Evolutionary conservation across 208 protist species (phyloP), one percentile per base, ranked within the genome.

Genomic region (Wallacemonas sp.): DNA sequence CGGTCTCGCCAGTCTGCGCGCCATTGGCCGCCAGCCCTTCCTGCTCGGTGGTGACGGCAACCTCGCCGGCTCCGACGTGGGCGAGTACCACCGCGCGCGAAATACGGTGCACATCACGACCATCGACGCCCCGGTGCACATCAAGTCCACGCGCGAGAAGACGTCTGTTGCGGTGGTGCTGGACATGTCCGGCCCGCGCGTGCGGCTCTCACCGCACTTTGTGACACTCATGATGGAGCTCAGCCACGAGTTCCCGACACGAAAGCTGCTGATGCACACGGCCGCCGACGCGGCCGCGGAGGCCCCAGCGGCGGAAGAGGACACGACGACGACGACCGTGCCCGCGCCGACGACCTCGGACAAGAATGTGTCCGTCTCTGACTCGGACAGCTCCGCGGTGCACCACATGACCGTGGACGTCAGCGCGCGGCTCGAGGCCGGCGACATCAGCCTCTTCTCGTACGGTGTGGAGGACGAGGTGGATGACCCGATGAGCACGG

Each of bases 41-140:
- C 41, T 96, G 3, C 67, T 94, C 3, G 91, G 91, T 32, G 91
- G 91, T 7, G 68, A 81, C 16, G 91, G 88, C 31, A 72, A 77
- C 25, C 81, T 96, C 20, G 91, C 86, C 0, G 62, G 67, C 57
- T 83, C 89, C 64, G 62, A 74, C 45, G 26, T 59, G 16, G 76
- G 72, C 3, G 86, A 92, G 61, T 67, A 77, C 26, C 57, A 63
- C 29, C 63, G 57, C 20, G 81, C 82, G 16, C 81, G 78, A 33
- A 89, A 89, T 68, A 85, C 75, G 26, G 36, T 93, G 22, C 61
- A 64, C 55, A 77, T 91, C 32, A 54, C 44, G 14, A 79, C 73
- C 31, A 78, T 96, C 36, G 88, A 91, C 33, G 65, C 79, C 12
- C 86, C 91, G 11, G 64, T 96, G 46, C 57, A 81, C 38, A 48